Evolutionary conservation across 495 filamentous ascomycete genomes (phyloP), one percentile per base, ranked within the genome.

Genomic region (Tetracladium marchalianum): DNA sequence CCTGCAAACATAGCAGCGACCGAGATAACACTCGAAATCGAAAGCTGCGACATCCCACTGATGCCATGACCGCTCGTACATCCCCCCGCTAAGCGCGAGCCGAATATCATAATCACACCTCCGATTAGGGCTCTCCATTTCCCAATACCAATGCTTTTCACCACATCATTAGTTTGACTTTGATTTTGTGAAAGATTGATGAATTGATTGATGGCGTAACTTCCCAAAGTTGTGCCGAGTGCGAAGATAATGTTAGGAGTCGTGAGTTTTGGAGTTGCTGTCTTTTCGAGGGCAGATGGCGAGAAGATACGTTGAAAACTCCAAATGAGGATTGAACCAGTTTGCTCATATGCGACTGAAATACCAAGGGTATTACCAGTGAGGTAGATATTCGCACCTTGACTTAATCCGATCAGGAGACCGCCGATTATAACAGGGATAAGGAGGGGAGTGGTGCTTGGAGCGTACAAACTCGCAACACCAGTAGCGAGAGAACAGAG

Each of bases 61-160:
- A 81, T 76, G 1, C 77, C 77, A 51, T 80, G 77, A 0, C 76
- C 77, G 17, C 71, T 76, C 0, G 76, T 78, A 47, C 76, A 81
- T 1, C 76, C 76, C 4, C 76, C 75, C 0, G 66, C 75, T 37
- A 78, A 61, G 41, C 75, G 58, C 22, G 73, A 63, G 12, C 77
- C 76, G 17, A 79, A 37, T 1, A 71, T 59, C 57, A 80, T 64
- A 41, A 75, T 46, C 16, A 67, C 60, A 13, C 74, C 74, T 13
- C 75, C 77, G 18, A 70, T 16, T 15, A 66, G 44, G 1, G 69
- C 62, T 42, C 57, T 60, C 16, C 35, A 1, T 1, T n/a, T n/a
- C n/a, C n/a, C n/a, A n/a, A 10, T 36, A 46, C 24, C 32, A 66
- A 66, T 31, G 50, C 47, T 15, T 62, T 56, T 31, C 8, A 33